These are phyloP conservation scores for Paramarasmius palmivorus DNA, from an alignment of 1,284 basidiomycete species.

Conservation along the genomic window DNA sequence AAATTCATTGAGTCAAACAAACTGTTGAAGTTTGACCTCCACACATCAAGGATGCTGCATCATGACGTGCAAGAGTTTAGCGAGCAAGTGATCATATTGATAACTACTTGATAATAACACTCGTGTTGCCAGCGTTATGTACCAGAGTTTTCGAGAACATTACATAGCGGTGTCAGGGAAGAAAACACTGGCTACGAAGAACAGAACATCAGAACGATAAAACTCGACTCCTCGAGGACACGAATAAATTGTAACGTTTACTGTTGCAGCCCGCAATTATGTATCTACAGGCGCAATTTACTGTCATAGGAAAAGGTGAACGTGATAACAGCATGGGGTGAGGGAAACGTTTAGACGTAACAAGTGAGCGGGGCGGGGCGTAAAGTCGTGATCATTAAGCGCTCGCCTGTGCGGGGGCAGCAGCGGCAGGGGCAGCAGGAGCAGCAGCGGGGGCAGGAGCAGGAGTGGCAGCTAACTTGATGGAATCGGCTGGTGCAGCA, in stretches of 20 bases:
- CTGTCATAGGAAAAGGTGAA: constrained; percentile 19
- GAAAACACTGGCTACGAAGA: constrained; percentile 14
- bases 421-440: constrained; percentile 18
- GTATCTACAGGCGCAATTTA: constrained; percentile 15
- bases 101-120: no score
- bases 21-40: no score
- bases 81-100: no score
- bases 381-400: constrained; percentile 16
- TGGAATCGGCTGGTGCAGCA: constrained; percentile 19
- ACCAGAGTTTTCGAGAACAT: background rate
- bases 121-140: background rate
- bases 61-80: no score
- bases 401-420: constrained; percentile 16
- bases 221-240: constrained; percentile 15
- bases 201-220: constrained; percentile 15
- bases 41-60: no score
- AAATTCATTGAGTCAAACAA: no score
- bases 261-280: constrained; percentile 1
- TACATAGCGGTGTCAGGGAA: constrained; percentile 10
- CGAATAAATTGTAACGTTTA: constrained; percentile 16
- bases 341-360: constrained; percentile 11
- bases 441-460: constrained; percentile 28
- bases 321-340: constrained; percentile 24
- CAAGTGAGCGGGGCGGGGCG: constrained; percentile 20
- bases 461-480: constrained; percentile 10